Conservation (phyloP, 495 filamentous ascomycete genomes). For the Schizothecium vesticola region DNA sequence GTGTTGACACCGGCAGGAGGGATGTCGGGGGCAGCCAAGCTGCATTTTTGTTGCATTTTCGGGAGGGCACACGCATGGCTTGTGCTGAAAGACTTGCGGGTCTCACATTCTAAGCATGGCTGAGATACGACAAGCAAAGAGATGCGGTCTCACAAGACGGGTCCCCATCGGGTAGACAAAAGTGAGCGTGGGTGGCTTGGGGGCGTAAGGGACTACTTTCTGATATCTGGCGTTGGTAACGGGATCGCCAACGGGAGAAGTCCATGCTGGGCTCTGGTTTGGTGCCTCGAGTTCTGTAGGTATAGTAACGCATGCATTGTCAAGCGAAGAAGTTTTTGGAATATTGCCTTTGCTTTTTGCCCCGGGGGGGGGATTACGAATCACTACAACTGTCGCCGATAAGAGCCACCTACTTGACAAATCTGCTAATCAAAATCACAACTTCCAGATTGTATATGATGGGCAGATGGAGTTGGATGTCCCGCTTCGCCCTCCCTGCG, state of each 20-base stretch:
- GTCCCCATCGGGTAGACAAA: neutral
- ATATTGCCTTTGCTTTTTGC: neutral
- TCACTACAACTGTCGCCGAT: neutral
- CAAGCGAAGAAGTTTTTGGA: neutral
- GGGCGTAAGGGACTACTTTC: neutral
- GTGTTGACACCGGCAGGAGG: neutral
- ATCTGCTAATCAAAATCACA: neutral
- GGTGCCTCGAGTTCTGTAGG: neutral
- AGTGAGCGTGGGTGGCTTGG: neutral
- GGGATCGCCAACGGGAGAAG: neutral
- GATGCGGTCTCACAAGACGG: neutral
- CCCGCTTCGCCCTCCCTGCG: neutral
- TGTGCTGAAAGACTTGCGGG: neutral
- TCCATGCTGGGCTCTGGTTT: neutral
- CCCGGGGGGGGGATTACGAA: too few species aligned
- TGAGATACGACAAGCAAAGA: neutral
- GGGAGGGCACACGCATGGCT: neutral
- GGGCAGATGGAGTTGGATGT: neutral
- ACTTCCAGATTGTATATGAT: neutral
- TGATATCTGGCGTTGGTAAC: neutral
- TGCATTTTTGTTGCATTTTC: neutral
- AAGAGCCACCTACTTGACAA: neutral
- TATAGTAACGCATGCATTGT: neutral
- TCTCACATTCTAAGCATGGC: neutral
- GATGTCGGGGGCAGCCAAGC: neutral